Base-by-base conservation (phyloP, 495 filamentous ascomycete genomes). In the Aspergillus panamensis region DNA sequence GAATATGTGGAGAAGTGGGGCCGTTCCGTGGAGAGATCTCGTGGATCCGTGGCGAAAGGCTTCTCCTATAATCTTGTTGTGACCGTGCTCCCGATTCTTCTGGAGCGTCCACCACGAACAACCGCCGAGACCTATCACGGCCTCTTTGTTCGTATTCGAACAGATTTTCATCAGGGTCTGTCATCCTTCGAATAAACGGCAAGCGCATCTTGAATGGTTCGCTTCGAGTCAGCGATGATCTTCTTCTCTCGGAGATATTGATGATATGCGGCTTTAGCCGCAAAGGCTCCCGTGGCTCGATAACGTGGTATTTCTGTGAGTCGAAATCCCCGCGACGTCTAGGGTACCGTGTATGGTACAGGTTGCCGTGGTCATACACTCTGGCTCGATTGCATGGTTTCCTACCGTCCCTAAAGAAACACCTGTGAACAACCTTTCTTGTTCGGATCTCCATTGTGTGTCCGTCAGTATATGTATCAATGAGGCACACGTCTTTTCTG, bases 371-470 rank as follows among this genome's bases (percentile, higher is more conserved):
- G 39, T 64, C 57, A 37, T 58, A 43, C 12, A 55, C 21, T 33
- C 39, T 25, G 12, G 57, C 51, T 17, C 52, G 58, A 29, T 29
- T 49, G 54, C 53, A 57, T 47, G 54, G 30, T 19, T 48, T 37
- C 12, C n/a, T 47, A 17, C 57, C 51, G 29, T 58, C 54, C 19
- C 51, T 59, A 21, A 58, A 56, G 19, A 59, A 16, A 44, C 53
- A 56, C 19, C 51, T 49, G 33, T 48, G 53, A 47, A 60, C 60
- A 6, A 67, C 39, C 39, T 61, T 61, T 60, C 48, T 65, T 45
- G 51, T 62, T 53, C 62, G 62, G 40, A 61, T 50, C 55, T 67
- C 62, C 52, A 60, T 57, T 35, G 54, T 39, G 57, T 56, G 56
- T 39, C 56, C 17, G 30, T 63, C 55, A 32, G 57, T 51, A 31